phyloP scores from a whole-genome alignment of 148 eudicot genomes.

The Mesembryanthemum crystallinum region DNA sequence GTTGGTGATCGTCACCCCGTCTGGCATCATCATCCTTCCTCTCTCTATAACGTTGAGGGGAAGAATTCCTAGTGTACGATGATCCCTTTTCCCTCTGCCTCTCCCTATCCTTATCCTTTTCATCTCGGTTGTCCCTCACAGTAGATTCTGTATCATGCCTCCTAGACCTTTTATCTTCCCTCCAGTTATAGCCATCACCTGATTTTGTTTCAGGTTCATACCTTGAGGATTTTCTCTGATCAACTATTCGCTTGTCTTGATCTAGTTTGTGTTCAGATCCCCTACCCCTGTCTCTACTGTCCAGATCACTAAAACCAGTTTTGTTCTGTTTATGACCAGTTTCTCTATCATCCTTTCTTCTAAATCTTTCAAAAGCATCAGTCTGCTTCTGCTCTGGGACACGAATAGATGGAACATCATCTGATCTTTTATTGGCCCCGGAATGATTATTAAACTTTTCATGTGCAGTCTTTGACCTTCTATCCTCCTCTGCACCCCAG shows the following conservation, averaged over 20 bases:
- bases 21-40: conserved; percentile 39
- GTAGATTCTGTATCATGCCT: conserved; percentile 35
- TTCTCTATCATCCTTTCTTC: conserved; percentile 31
- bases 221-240: conserved; percentile 36
- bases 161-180: conserved; percentile 54
- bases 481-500: conserved; percentile 76
- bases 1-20: conserved; percentile 23
- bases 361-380: conserved; percentile 36
- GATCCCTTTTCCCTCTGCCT: conserved; percentile 26
- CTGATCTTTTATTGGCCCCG: conserved; percentile 34
- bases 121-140: conserved; percentile 35
- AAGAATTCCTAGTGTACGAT: conserved; percentile 43
- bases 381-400: conserved; percentile 24
- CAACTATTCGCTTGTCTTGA: conserved; percentile 26
- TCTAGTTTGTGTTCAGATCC: conserved; percentile 33
- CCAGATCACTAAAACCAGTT: conserved; percentile 30
- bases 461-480: conserved; percentile 51
- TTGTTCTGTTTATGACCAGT: conserved; percentile 31
- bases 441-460: conserved; percentile 49
- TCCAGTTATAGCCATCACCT: conserved; percentile 44
- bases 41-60: conserved; percentile 33
- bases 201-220: conserved; percentile 38
- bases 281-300: conserved; percentile 33
- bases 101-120: conserved; percentile 16
- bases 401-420: conserved; percentile 26